Conservation (phyloP, 2,329 filamentous ascomycete species). For the Chaetomium sp. region DNA sequence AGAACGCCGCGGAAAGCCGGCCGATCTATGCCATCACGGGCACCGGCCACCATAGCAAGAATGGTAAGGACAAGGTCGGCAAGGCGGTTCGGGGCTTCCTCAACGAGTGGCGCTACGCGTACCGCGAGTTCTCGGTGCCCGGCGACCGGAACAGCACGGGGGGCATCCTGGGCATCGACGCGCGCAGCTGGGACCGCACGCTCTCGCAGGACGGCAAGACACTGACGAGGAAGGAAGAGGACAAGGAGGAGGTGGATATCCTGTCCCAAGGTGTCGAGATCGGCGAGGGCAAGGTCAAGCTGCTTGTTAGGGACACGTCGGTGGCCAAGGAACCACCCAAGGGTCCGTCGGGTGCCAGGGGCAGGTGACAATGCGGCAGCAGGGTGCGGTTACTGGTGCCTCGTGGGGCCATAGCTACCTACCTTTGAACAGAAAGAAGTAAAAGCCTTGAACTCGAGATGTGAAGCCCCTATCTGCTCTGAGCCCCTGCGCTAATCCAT, state of each 20-base stretch:
- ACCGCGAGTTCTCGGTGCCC: slow-evolving; percentile 92
- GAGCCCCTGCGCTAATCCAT: background rate
- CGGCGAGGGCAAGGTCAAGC: slow-evolving; percentile 66
- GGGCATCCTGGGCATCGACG: slow-evolving; percentile 71
- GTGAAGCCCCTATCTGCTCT: background rate
- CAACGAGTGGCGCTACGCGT: slow-evolving; percentile 94
- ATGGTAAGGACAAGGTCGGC: slow-evolving; percentile 97
- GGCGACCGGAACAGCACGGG: slow-evolving; percentile 85
- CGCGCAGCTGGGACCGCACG: slow-evolving; percentile 67
- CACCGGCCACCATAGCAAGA: slow-evolving; percentile 96
- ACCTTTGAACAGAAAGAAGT: slow-evolving; percentile 9
- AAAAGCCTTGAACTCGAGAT: slow-evolving; percentile 4
- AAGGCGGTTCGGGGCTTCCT: slow-evolving; percentile 89
- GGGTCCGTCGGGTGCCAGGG: slow-evolving; percentile 55
- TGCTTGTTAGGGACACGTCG: slow-evolving; percentile 59
- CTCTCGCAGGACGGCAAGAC: slow-evolving; percentile 50
- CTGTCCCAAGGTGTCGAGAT: slow-evolving; percentile 68
- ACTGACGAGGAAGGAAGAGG: slow-evolving; percentile 45
- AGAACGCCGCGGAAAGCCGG: slow-evolving; percentile 71
- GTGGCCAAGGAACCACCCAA: slow-evolving; percentile 52
- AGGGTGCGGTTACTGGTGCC: background rate
- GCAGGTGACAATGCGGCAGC: slow-evolving; percentile 39
- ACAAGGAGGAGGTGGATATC: slow-evolving; percentile 55
- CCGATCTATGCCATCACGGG: slow-evolving; percentile 96
- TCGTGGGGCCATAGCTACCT: slow-evolving; percentile 1